Evolutionary conservation across 495 filamentous ascomycete species (phyloP), one percentile per base, ranked within the genome.

Genomic region (Penicillium simplicissimum): DNA sequence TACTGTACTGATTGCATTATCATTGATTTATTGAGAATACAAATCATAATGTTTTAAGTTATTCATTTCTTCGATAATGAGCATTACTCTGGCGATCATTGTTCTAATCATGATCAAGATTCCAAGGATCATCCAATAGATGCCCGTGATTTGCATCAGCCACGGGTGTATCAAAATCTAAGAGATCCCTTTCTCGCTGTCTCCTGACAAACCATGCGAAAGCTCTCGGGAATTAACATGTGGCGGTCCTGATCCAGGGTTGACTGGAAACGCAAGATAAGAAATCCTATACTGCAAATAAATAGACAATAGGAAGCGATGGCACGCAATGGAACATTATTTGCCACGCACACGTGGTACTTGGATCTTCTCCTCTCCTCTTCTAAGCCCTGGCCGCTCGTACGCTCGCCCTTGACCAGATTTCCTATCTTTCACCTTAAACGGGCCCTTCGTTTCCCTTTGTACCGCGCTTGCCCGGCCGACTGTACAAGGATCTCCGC

Each of bases 401-500:
- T n/a, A 9, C n/a, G n/a, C n/a, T 42, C 4, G 1, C 15, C 4
- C 37, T 40, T 1, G 14, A 40, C 15, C 37, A 40, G 28, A 25
- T n/a, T n/a, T 7, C 15, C 37, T 28, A 36, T 3, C 37, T 11
- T n/a, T 14, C 6, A 15, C 31, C 3, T 25, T 28, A 31, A 19
- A 15, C 9, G 28, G 6, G 36, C 8, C 21, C 25, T 43, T 31
- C 40, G 13, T 21, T 52, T 25, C 3, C 33, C 48, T 58, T 31
- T 31, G 6, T 57, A 58, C 51, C 55, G 17, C 60, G 19, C n/a
- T 7, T 45, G 19, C 25, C 48, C 14, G 25, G 31, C 48, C 48
- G 37, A 57, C 38, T 48, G 37, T 48, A 53, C 21, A 31, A 59
- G 54, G 34, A 64, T 58, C 57, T 65, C 68, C 68, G 66, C 66